Base-by-base conservation (phyloP, 148 eudicot species). In the Heliamphora exappendiculata region DNA sequence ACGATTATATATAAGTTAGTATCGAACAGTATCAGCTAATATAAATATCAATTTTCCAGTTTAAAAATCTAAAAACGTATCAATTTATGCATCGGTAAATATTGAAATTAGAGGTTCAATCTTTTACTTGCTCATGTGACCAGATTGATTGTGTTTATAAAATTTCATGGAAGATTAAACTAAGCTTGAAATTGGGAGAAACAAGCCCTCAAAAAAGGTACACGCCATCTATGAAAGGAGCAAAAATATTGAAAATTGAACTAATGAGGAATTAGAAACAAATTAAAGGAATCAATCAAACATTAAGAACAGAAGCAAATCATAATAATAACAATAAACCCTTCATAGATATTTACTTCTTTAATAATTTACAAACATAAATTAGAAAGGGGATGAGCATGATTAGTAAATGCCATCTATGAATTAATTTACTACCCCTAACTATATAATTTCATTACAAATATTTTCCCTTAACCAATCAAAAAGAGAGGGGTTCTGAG, bases 401-500 rank as follows among this genome's bases (percentile, higher is more conserved):
- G 58, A 73, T 72, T 64, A 64, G 60, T 16, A 44, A 65, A 13
- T 51, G 19, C 62, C 24, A 63, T 50, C 58, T 68, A 69, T 37
- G 68, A 63, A 75, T 67, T 55, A n/a, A n/a, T n/a, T 49, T 20
- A 68, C 17, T 11, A 33, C 14, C 37, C 42, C 55, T 54, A 67
- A 28, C 0, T 31, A n/a, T n/a, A 39, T n/a, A n/a, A n/a, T 47
- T 60, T 42, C 62, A 76, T 59, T 71, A 60, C 50, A 70, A 0
- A 39, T 71, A 71, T 71, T 50, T 71, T 73, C 55, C 78, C 84
- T 78, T 69, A 68, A 67, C 78, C 72, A 31, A 77, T 42, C 77
- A 81, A 81, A 68, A 45, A 67, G 72, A 57, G 36, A 31, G 28
- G 62, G 75, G 66, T 16, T 59, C 67, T 29, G 7, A 62, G 78